Evolutionary conservation across 805 yeast genomes (phyloP).

Genomic region (Candida lessepsii): DNA sequence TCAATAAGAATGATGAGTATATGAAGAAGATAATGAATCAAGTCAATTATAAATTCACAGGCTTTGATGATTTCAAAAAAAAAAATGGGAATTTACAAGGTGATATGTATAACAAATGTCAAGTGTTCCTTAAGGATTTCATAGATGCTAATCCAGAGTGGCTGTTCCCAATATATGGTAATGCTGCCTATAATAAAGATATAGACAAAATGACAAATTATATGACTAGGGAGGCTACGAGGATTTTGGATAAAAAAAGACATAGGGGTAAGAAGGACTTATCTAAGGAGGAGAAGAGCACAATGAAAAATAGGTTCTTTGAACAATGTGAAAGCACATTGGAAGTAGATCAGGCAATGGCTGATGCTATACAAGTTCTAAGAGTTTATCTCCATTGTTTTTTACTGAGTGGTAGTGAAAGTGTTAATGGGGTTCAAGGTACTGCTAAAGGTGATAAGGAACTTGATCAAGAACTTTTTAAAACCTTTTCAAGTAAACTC

Average conservation of each 20-base stretch:
- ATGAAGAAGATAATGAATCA: slow-evolving; percentile 22
- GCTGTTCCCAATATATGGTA: slow-evolving; percentile 16
- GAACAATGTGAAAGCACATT: slow-evolving; percentile 17
- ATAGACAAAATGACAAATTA: slow-evolving; percentile 15
- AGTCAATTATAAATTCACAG: slow-evolving; percentile 22
- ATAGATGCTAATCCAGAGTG: slow-evolving; percentile 22
- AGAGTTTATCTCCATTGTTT: slow-evolving; percentile 34
- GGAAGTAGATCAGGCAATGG: slow-evolving; percentile 25
- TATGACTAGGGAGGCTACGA: slow-evolving; percentile 4
- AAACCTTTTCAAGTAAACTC: slow-evolving; percentile 20
- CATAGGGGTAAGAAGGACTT: slow-evolving; percentile 2
- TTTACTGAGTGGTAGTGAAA: neutral
- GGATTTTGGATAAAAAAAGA: slow-evolving; percentile 1
- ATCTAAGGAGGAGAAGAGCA: slow-evolving; percentile 15
- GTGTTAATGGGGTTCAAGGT: too few relatives aligned
- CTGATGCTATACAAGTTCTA: slow-evolving; percentile 28
- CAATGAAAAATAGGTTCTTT: slow-evolving; percentile 20
- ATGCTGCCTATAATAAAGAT: slow-evolving; percentile 14
- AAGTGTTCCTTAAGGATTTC: slow-evolving; percentile 23
- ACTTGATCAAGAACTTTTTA: slow-evolving; percentile 13
- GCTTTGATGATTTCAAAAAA: slow-evolving; percentile 19
- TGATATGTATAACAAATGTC: slow-evolving; percentile 24
- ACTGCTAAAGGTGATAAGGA: neutral
- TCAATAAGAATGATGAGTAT: slow-evolving; percentile 15
- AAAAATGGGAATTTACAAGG: slow-evolving; percentile 8